Base-by-base conservation (phyloP, 176 grass and related monocot genomes). In the Phoenix dactylifera region DNA sequence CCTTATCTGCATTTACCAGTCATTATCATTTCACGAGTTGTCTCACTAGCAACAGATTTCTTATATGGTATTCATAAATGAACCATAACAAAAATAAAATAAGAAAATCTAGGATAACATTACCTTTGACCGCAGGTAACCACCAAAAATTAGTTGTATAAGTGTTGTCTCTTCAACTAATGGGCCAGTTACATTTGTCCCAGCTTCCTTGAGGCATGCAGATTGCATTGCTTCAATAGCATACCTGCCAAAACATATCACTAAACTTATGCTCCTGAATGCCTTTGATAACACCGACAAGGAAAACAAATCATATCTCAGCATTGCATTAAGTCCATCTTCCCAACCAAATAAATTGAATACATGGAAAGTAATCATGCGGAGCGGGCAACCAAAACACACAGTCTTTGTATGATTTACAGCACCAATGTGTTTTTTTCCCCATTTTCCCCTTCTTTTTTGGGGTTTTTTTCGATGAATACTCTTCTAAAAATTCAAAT, bases 191-290 rank as follows among this genome's bases (percentile, higher is more conserved):
- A 32, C 72, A 77, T 76, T 72, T 72, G 50, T 67, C 63, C 71
- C 77, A 59, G 92, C 78, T 75, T 96, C 87, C 58, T 78, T 88
- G 22, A 87, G 58, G 66, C 78, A 85, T 51, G 69, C 78, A 70
- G 81, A 88, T 78, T 97, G 92, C 86, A 97, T 90, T 15, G 84
- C 78, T 62, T 91, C 92, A 75, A 97, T 97, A 16, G 77, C 78
- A 66, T 80, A 91, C 83, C 92, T 97, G 78, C 73, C 49, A 39
- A 69, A 75, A 76, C 3, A 59, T 61, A 81, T 64, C 18, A 68
- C 4, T 58, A 51, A 75, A 71, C 54, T 73, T 15, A 66, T 66
- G 35, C 6, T 44, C 32, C 35, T 44, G 35, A 14, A 44, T 1
- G 9, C 9, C 1, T 44, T 44, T 44, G 35, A 44, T 44, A 44